Evolutionary conservation across 352 stramenopile species (phyloP).

Genomic region (Phytophthora cactorum): DNA sequence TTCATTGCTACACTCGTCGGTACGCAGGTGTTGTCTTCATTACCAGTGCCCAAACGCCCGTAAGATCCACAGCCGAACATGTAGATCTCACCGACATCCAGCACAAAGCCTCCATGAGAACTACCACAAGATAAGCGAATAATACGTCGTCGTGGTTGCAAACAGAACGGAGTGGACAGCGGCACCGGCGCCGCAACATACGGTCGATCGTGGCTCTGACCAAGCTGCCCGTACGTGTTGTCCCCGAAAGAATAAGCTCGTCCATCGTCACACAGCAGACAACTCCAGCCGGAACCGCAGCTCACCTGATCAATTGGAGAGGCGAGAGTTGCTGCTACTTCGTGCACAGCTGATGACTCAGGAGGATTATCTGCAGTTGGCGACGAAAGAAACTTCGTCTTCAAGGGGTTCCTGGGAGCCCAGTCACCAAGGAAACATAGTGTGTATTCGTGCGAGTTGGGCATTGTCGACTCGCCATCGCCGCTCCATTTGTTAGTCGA

Average conservation of each 20-base stretch:
- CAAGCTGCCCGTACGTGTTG: conserved; percentile 72
- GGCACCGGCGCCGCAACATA: conserved; percentile 13
- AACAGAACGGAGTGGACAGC: conserved; percentile 33
- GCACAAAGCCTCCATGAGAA: conserved; percentile 62
- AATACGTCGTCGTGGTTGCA: conserved; percentile 39
- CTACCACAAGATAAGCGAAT: conserved; percentile 57
- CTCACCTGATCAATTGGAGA: conserved; percentile 49
- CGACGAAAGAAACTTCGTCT: neutral
- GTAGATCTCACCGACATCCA: conserved; percentile 62
- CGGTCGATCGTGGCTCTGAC: conserved; percentile 44
- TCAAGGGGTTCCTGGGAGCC: conserved; percentile 20
- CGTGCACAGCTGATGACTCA: conserved; percentile 25
- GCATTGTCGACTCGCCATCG: conserved; percentile 3
- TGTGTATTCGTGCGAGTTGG: conserved; percentile 48
- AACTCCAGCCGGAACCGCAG: conserved; percentile 60
- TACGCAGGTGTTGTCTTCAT: neutral
- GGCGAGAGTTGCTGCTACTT: conserved; percentile 54
- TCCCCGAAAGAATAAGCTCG: conserved; percentile 58
- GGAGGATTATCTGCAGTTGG: conserved; percentile 6
- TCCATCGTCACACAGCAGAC: conserved; percentile 51
- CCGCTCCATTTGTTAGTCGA: conserved; percentile 6
- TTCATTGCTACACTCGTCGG: conserved; percentile 34
- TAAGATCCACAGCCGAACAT: conserved; percentile 74
- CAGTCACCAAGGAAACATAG: conserved; percentile 59
- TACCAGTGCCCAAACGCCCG: neutral